Evolutionary conservation across 441 rosid genomes (phyloP), one percentile per base, ranked within the genome.

Genomic region (Erodium texanum): DNA sequence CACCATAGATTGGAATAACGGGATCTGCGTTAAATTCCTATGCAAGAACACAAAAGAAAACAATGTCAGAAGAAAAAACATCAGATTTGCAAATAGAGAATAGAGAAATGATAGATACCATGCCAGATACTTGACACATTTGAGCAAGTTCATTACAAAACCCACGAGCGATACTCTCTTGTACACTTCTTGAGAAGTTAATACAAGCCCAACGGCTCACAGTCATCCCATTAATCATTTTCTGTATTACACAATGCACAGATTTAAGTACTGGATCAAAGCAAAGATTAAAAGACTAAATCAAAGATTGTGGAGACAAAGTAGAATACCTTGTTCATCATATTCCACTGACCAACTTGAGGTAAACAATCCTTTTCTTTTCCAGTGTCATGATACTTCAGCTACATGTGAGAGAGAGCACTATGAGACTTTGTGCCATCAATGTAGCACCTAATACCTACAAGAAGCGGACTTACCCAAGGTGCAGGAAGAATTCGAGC

Each of bases 341-440:
- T 94, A 77, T 91, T 94, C 99, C 99, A 94, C 66, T 94, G 99
- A 69, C 99, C 99, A 9, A 94, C 96, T 76, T 94, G 99, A 0
- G 99, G 99, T 68, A 94, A 80, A 59, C 97, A 94, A 73, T 94
- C 96, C 80, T 89, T 94, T 73, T 94, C 99, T 74, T 87, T 94
- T 41, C 99, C 99, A 50, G 92, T 89, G 77, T 94, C 99, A 20
- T 91, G 97, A 80, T 94, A 94, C 77, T 94, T 94, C 68, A 94
- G 90, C 99, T 94, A 85, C 75, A 80, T 41, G 34, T 43, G 48
- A 15, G 29, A 63, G 48, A 15, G 29, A 63, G 9, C 15, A 65
- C 9, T 15, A 59, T 73, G 36, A 79, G 68, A 69, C 20, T 62
- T 71, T 23, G 36, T 56, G 62, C 4, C 18, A 54, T 50, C 62